Conservation (phyloP, 331 rosid genomes). For the Malus hybrid region DNA sequence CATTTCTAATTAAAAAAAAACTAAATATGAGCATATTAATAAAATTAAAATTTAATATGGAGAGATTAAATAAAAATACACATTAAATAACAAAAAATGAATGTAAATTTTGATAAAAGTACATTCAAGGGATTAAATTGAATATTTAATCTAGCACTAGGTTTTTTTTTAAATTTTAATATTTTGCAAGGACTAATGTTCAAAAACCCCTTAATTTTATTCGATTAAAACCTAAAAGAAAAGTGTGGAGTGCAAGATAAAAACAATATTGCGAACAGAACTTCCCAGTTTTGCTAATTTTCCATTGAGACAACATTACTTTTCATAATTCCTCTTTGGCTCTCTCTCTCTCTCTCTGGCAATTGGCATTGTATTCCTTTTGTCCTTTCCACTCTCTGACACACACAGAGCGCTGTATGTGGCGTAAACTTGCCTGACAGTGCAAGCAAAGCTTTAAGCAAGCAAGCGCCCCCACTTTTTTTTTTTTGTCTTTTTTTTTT, state of each 20-base stretch:
- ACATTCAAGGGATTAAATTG: no score
- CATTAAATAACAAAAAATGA: no score
- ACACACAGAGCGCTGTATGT: slow-evolving; percentile 45
- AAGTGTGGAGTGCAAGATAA: background rate
- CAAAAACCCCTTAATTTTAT: no score
- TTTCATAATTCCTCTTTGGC: background rate
- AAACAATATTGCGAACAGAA: background rate
- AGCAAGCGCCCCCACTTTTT: slow-evolving; percentile 21
- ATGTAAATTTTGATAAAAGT: no score
- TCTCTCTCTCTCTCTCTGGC: background rate
- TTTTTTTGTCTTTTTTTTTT: background rate
- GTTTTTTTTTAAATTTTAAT: no score
- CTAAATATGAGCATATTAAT: no score
- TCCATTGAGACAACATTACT: background rate
- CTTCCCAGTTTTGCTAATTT: background rate
- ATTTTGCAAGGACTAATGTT: no score
- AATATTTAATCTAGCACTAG: no score
- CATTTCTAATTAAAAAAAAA: no score
- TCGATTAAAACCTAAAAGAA: no score
- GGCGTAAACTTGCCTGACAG: slow-evolving; percentile 83
- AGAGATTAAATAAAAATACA: no score
- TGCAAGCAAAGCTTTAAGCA: slow-evolving; percentile 82
- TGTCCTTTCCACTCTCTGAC: slow-evolving; percentile 79
- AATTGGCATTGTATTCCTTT: background rate
- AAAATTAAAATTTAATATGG: no score